Evolutionary conservation across 2,329 filamentous ascomycete species (phyloP), one percentile per base, ranked within the genome.

Genomic region (Stemphylium vesicarium): DNA sequence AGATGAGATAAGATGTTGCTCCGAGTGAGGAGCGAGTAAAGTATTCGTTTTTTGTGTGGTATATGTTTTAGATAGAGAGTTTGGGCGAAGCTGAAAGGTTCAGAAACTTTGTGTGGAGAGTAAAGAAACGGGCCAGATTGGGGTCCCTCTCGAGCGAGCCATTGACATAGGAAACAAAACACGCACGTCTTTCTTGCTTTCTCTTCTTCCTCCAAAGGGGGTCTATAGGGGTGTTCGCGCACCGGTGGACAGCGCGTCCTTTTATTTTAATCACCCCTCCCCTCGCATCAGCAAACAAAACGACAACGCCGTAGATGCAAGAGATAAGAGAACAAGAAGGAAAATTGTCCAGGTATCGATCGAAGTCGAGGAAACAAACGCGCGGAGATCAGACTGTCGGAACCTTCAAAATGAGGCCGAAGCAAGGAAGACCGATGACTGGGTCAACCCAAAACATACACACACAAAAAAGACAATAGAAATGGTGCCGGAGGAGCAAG

Each of bases 261-360:
- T 33, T 36, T 26, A 36, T 45, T 16, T 9, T 3, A 4, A 36
- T 24, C 5, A 3, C 26, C 11, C 26, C 40, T n/a, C n/a, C n/a
- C 32, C 36, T 31, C 8, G 26, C 26, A 11, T 11, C 10, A 7
- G 26, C 26, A 29, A 46, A 41, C 38, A 43, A 41, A 47, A 20
- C 42, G 42, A 50, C 33, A 53, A 56, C 53, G 49, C 53, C 53
- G 33, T 43, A 43, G 40, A 56, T 56, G 53, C 53, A 56, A 45
- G 33, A 45, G 44, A 50, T 15, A 32, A 32, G 41, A 55, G 20
- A 55, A 51, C n/a, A 43, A 38, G 13, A 41, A 37, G 42, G 44
- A 38, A 55, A 41, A 8, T 42, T 56, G 48, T 39, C 47, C 48
- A 46, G 52, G 53, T 56, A 51, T 56, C 48, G 46, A 56, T 46